These are phyloP conservation scores for Evansstolkia leycettana DNA, from an alignment of 495 filamentous ascomycete species.

Conservation along the genomic window DNA sequence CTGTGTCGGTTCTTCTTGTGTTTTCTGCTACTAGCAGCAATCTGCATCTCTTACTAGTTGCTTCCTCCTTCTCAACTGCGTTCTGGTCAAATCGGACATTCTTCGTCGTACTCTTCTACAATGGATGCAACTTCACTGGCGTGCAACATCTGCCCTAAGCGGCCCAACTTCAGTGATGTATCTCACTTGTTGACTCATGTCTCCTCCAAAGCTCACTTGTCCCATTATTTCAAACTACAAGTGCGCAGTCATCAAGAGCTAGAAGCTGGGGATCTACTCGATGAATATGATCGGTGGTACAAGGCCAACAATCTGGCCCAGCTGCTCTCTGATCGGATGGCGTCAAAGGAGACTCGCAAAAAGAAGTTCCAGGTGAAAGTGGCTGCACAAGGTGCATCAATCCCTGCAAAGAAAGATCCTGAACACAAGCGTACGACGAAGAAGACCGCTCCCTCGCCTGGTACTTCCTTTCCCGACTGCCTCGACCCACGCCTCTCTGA, in stretches of 20 bases:
- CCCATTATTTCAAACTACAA: constrained; percentile 59
- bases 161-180: constrained; percentile 69
- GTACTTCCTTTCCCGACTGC: constrained; percentile 8
- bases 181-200: constrained; percentile 85
- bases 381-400: constrained; percentile 1
- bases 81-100: constrained; percentile 2
- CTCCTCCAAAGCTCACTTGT: constrained; percentile 71
- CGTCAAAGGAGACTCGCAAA: constrained; percentile 56
- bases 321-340: constrained; percentile 58
- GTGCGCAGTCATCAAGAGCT: constrained; percentile 48
- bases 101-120: constrained; percentile 7
- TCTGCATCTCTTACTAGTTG: constrained; percentile 15
- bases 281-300: constrained; percentile 62
- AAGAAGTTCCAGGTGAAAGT: constrained; percentile 15
- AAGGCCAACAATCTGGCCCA: constrained; percentile 46
- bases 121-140: constrained; percentile 49
- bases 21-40: constrained; percentile 9
- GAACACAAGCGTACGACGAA: constrained; percentile 1
- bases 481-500: constrained; percentile 25
- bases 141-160: constrained; percentile 71
- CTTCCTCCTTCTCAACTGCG: constrained; percentile 11
- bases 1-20: constrained; percentile 10
- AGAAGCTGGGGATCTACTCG: constrained; percentile 33
- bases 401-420: constrained; percentile 1
- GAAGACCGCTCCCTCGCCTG: neutral